Percentiles rank a stretch among this genome's conserved stretches.
Evolutionary conservation across 805 yeast genomes (phyloP).

Genomic region (Candida palmyrensis): DNA sequence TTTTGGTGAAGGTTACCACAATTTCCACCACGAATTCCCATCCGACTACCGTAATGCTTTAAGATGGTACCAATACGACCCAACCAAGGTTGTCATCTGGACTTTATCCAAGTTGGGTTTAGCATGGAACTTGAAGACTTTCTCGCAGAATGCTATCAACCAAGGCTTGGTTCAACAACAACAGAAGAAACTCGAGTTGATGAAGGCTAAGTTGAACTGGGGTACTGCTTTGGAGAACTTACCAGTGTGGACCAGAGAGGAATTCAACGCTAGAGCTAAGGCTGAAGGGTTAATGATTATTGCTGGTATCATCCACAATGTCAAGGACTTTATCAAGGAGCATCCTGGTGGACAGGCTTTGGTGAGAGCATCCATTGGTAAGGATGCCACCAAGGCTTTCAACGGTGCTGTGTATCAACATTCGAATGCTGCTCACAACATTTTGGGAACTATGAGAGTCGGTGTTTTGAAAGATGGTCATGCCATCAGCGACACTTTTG

Average conservation of each 20-base stretch:
- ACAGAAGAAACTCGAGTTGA: constrained; percentile 68
- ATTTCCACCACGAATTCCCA: constrained; percentile 89
- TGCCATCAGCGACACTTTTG: constrained; percentile 47
- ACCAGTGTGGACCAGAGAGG: constrained; percentile 70
- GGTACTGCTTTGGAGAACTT: constrained; percentile 61
- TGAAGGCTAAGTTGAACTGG: constrained; percentile 65
- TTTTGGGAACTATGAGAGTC: constrained; percentile 77
- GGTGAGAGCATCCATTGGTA: constrained; percentile 65
- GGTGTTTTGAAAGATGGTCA: constrained; percentile 70
- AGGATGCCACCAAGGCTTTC: constrained; percentile 80
- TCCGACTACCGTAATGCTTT: constrained; percentile 84
- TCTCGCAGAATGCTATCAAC: constrained; percentile 75
- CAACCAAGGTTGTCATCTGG: constrained; percentile 66
- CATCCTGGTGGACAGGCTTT: constrained; percentile 85
- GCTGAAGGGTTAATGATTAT: constrained; percentile 61
- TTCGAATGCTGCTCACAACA: constrained; percentile 80
- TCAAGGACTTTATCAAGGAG: constrained; percentile 59
- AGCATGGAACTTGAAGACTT: constrained; percentile 68
- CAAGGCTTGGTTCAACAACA: constrained; percentile 81
- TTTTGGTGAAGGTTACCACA: constrained; percentile 86
- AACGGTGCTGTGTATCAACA: constrained; percentile 84
- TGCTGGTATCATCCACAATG: constrained; percentile 77
- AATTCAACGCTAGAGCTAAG: constrained; percentile 49
- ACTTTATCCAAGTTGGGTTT: constrained; percentile 58
- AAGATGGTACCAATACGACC: constrained; percentile 85